Evolutionary conservation across 2,329 filamentous ascomycete species (phyloP).

Genomic region (Penicillium digitatum): DNA sequence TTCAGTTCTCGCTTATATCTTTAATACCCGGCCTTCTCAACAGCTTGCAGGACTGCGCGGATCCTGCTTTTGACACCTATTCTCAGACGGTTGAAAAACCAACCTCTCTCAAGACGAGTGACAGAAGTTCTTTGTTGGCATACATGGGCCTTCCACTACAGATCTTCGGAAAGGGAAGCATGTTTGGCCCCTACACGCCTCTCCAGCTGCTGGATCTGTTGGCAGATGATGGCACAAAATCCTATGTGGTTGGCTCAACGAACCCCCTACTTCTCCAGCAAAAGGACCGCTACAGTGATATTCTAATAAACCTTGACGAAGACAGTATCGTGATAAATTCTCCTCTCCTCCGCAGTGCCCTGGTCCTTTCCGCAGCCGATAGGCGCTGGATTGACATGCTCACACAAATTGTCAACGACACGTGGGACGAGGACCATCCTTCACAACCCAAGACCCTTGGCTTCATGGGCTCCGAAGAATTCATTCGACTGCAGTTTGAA

Average conservation of each 20-base stretch:
- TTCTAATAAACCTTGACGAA: conserved; percentile 93
- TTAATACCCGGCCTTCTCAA: conserved; percentile 89
- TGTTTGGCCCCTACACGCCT: conserved; percentile 95
- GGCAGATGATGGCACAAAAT: conserved; percentile 90
- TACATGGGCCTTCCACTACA: conserved; percentile 96
- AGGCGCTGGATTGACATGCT: conserved; percentile 95
- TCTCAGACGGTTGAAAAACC: conserved; percentile 70
- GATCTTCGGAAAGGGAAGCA: conserved; percentile 90
- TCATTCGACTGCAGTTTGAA: conserved; percentile 94
- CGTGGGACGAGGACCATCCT: conserved; percentile 92
- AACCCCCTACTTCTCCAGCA: conserved; percentile 92
- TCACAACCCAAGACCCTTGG: conserved; percentile 88
- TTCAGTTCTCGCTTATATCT: conserved; percentile 94
- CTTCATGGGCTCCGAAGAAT: conserved; percentile 93
- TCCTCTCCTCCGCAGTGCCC: conserved; percentile 67
- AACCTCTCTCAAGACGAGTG: conserved; percentile 84
- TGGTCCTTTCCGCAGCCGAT: conserved; percentile 78
- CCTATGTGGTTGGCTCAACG: conserved; percentile 94
- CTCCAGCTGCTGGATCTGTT: conserved; percentile 92
- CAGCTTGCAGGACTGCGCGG: conserved; percentile 89
- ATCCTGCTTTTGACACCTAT: conserved; percentile 84
- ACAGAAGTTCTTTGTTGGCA: conserved; percentile 79
- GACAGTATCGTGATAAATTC: conserved; percentile 80
- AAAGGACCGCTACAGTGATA: conserved; percentile 91
- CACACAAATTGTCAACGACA: conserved; percentile 88